Evolutionary conservation across 2,329 filamentous ascomycete genomes (phyloP), one percentile per base, ranked within the genome.

Genomic region (Bipolaris bicolor): DNA sequence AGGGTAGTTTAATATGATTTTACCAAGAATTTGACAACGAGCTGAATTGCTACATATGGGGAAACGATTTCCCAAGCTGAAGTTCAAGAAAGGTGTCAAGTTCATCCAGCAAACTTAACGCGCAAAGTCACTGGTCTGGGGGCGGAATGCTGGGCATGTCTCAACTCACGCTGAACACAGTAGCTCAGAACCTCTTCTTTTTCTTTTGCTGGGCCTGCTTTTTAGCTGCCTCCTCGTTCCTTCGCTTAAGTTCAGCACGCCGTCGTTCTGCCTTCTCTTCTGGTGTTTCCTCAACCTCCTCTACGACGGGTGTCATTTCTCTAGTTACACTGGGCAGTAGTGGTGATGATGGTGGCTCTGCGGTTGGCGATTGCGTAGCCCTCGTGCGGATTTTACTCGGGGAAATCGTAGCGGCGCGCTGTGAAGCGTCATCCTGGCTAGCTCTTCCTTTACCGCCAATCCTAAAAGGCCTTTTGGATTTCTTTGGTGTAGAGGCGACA

Each of bases 191-290:
- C 2, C 72, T 61, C 50, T 69, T 74, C 61, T 75, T 76, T 60
- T 71, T 73, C 58, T 73, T 76, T 10, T 58, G 63, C 36, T 72
- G 69, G 4, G 68, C 68, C 43, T 73, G 73, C 78, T 86, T 88
- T 77, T 83, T 87, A 16, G 70, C 77, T 9, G 80, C 79, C 50
- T 78, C 81, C 62, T 83, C 83, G 26, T 80, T 79, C 65, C 82
- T 83, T 16, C 81, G 77, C 67, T 86, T 87, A 58, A 88, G 68
- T 66, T 85, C 83, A 48, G 82, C 78, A 11, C 86, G 77, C 63
- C 82, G 86, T 52, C 80, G 77, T 59, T 85, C 77, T 3, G 84
- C 84, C 52, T 79, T 81, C 55, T 87, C 80, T 58, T 83, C 77
- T 9, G 81, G 80, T 2, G 81, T 75, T 46, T 76, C 72, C 52